Percentiles rank a stretch among this genome's conserved stretches.
Evolutionary conservation across 2,329 filamentous ascomycete species (phyloP).

Genomic region (Herpotrichia juniperi): DNA sequence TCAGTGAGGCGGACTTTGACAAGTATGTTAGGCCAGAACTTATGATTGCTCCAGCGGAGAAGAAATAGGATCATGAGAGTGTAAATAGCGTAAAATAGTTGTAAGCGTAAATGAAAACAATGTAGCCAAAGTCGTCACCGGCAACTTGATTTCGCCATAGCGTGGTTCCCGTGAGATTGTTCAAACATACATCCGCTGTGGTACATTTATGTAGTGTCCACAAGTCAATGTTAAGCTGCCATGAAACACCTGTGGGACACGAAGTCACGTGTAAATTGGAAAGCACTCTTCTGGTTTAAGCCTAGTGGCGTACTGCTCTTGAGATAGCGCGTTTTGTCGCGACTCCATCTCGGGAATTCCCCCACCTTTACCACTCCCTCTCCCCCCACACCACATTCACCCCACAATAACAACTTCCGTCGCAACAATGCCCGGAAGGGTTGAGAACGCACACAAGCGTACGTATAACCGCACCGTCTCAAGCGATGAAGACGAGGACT

Average conservation of each 20-base stretch:
- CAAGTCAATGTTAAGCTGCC: too few relatives aligned
- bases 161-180: too few relatives aligned
- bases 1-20: conserved; percentile 90
- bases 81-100: conserved; percentile 9
- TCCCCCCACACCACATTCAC: neutral
- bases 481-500: conserved; percentile 29
- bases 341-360: too few relatives aligned
- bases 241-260: too few relatives aligned
- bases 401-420: neutral
- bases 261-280: neutral
- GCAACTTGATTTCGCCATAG: too few relatives aligned
- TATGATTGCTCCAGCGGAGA: conserved; percentile 85
- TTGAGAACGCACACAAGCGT: conserved; percentile 31
- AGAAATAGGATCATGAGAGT: conserved; percentile 52
- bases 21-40: conserved; percentile 88
- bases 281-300: neutral
- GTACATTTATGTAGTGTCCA: too few relatives aligned
- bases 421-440: conserved; percentile 33
- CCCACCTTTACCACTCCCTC: too few relatives aligned
- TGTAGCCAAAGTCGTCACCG: neutral
- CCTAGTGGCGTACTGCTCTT: too few relatives aligned
- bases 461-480: conserved; percentile 13
- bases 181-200: too few relatives aligned
- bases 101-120: conserved; percentile 3
- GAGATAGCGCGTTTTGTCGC: too few relatives aligned